Percentiles rank a stretch among this genome's conserved stretches.
phyloP scores from a whole-genome alignment of 257 asterid species.

The Buddleja alternifolia region DNA sequence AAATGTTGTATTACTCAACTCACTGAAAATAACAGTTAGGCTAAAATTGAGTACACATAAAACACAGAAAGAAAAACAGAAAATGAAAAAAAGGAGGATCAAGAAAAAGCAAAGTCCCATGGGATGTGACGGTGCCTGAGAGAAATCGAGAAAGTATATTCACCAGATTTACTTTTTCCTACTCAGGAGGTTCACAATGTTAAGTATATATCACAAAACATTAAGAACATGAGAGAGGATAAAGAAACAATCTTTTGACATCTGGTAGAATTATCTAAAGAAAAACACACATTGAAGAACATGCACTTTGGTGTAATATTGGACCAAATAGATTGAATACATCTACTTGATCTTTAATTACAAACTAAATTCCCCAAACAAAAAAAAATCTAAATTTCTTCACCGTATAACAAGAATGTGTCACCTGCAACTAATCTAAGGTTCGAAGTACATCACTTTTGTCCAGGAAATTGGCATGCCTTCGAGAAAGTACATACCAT shows the following conservation, averaged over 20 bases:
- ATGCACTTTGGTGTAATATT: slow-evolving; percentile 7
- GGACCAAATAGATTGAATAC: not conserved
- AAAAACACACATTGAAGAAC: not conserved
- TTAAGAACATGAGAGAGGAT: slow-evolving; percentile 8
- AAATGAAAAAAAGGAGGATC: not conserved
- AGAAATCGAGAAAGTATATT: not conserved
- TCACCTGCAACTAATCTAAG: not conserved
- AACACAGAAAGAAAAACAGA: not conserved
- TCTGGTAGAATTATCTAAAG: not conserved
- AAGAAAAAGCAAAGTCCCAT: slow-evolving; percentile 9
- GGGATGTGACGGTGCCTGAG: not conserved
- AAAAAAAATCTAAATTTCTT: not conserved
- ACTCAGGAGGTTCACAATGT: not conserved
- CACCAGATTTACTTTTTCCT: not conserved
- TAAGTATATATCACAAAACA: not conserved
- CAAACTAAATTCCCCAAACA: slow-evolving; percentile 13
- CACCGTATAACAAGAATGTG: slow-evolving; percentile 3
- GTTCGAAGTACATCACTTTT: slow-evolving; percentile 4
- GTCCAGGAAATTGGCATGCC: slow-evolving; percentile 10
- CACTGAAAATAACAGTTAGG: slow-evolving; percentile 1
- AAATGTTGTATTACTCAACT: not conserved
- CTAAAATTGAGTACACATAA: not conserved
- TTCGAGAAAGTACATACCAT: too few relatives aligned
- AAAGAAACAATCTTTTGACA: not conserved
- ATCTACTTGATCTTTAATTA: slow-evolving; percentile 2